Evolutionary conservation across 768 basidiomycete genomes (phyloP).

Genomic region (Pisolithus sp.): DNA sequence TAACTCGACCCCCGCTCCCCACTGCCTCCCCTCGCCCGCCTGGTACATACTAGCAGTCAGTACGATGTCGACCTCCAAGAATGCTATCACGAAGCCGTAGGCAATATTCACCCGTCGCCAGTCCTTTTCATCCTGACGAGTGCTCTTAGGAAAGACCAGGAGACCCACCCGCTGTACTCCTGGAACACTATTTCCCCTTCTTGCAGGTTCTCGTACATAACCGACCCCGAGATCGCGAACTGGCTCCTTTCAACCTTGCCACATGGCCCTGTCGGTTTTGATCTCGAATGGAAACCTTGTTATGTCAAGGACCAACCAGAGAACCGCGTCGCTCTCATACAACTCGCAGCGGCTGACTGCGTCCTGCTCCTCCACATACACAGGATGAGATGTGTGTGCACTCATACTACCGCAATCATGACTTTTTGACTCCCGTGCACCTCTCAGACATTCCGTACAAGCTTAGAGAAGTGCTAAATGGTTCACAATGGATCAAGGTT

Average conservation of each 20-base stretch:
- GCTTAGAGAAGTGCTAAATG: conserved; percentile 46
- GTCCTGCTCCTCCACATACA: no score
- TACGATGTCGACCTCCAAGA: background rate
- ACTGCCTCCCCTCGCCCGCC: background rate
- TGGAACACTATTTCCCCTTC: background rate
- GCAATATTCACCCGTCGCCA: background rate
- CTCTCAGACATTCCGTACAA: conserved; percentile 45
- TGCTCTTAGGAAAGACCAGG: background rate
- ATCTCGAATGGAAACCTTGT: conserved; percentile 75
- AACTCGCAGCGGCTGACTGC: no score
- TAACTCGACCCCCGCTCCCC: background rate
- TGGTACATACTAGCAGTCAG: no score
- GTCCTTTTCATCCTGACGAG: background rate
- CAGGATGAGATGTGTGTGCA: conserved; percentile 22
- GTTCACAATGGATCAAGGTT: conserved; percentile 52
- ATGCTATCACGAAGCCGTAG: background rate
- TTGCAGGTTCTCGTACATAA: conserved; percentile 22
- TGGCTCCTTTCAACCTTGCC: conserved; percentile 13
- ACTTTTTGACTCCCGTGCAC: background rate
- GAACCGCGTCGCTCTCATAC: conserved; percentile 53
- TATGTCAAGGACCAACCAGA: conserved; percentile 45
- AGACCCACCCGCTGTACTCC: background rate
- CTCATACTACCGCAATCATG: conserved; percentile 52
- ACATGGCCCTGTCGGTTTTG: conserved; percentile 49
- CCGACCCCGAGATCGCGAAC: conserved; percentile 28